Evolutionary conservation across 805 yeast species (phyloP), one percentile per base, ranked within the genome.

Genomic region (Wickerhamomyces canadensis): DNA sequence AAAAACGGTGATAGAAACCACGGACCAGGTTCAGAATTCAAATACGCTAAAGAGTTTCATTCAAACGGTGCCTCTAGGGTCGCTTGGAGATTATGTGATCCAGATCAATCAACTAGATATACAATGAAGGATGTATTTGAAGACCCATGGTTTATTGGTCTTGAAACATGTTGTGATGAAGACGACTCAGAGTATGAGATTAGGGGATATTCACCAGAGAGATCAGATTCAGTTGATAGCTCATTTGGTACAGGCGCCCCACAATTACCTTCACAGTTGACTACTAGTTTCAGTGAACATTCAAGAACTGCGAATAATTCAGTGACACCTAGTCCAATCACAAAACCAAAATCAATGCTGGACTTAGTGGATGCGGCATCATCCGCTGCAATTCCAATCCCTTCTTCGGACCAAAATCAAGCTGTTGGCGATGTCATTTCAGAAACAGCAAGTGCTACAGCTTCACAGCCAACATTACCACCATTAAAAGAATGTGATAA

Each of bases 11-110:
- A 65, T 7, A 67, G 67, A 18, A 68, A 56, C 44, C 65, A 68
- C 40, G 80, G 80, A 3, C 93, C 93, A 1, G 89, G 91, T 14
- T 58, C 72, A 5, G 93, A 84, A 51, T 82, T 77, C 57, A 76
- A 74, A 48, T 75, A 76, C 68, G 88, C 87, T 0, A 70, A 76
- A 38, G 77, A 69, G 42, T 78, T 72, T 57, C 72, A 71, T 23
- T 69, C 72, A 30, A 56, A 72, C 1, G 80, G 80, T 11, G 78
- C 81, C 18, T 75, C 88, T 2, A 68, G 93, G 49, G 77, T 70
- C 6, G 78, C 85, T 8, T 82, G 89, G 87, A 74, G 83, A 55
- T 58, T 84, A 35, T 74, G 82, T 48, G 88, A 83, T 51, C 86
- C 87, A 4, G 62, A 74, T 18, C 64, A 72, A 0, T 51, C 49